A percentile compares a stretch with the other conserved stretches of the same genome.
These are phyloP conservation scores for Phytopythium kandeliae DNA, from an alignment of 352 stramenopile species.

Conservation along the genomic window DNA sequence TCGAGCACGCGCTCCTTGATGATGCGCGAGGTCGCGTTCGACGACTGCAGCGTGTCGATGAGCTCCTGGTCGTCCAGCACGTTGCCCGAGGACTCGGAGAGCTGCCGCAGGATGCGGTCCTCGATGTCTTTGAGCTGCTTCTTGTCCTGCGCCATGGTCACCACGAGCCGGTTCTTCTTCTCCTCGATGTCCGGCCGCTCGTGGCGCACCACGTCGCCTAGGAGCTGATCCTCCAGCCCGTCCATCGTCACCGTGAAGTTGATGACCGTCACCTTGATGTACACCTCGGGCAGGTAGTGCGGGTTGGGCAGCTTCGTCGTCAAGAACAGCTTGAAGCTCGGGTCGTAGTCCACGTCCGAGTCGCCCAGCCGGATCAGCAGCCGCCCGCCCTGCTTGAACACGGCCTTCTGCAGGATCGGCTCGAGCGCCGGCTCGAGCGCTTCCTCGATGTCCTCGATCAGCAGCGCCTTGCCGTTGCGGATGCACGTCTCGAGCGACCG, in stretches of 20 bases:
- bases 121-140: slow-evolving; percentile 92
- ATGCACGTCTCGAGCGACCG: slow-evolving; percentile 90
- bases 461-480: slow-evolving; percentile 82
- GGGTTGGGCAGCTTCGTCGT: slow-evolving; percentile 93
- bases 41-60: slow-evolving; percentile 82
- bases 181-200: slow-evolving; percentile 92
- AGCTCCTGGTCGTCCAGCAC: slow-evolving; percentile 92
- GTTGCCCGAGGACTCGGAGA: slow-evolving; percentile 90
- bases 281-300: slow-evolving; percentile 93
- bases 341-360: slow-evolving; percentile 92
- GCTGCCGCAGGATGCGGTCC: slow-evolving; percentile 88
- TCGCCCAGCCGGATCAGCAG: slow-evolving; percentile 89
- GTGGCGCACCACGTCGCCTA: slow-evolving; percentile 89
- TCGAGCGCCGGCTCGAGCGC: slow-evolving; percentile 89
- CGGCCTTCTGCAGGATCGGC: slow-evolving; percentile 89
- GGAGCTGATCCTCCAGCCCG: slow-evolving; percentile 89
- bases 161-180: slow-evolving; percentile 90
- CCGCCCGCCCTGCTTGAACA: slow-evolving; percentile 89
- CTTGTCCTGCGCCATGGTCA: slow-evolving; percentile 92
- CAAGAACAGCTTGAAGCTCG: slow-evolving; percentile 89
- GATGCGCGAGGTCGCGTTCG: slow-evolving; percentile 78
- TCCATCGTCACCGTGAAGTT: slow-evolving; percentile 96
- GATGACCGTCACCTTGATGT: slow-evolving; percentile 96
- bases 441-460: slow-evolving; percentile 94
- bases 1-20: slow-evolving; percentile 90